These are phyloP conservation scores for Chlorella ohadii DNA, from an alignment of 139 green algal genomes.

Conservation along the genomic window DNA sequence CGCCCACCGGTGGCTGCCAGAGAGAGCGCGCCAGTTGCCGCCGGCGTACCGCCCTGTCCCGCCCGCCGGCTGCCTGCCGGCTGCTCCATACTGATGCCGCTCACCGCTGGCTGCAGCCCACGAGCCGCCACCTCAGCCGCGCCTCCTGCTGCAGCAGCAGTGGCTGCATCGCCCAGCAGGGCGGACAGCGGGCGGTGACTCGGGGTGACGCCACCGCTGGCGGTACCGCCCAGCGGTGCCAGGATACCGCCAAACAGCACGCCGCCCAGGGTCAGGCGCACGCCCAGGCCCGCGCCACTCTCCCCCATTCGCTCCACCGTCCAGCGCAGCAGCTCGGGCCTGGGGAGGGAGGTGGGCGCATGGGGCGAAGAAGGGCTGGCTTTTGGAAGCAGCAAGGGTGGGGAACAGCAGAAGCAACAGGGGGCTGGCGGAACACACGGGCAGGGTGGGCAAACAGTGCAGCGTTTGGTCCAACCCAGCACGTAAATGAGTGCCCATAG, in stretches of 20 bases:
- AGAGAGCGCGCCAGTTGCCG: background rate
- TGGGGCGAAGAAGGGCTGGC: background rate
- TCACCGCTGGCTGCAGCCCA: conserved; percentile 15
- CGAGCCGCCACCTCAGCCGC: background rate
- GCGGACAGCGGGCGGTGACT: background rate
- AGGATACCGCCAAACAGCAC: background rate
- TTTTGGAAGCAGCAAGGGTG: background rate
- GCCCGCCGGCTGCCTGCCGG: background rate
- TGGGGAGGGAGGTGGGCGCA: background rate
- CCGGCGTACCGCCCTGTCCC: background rate
- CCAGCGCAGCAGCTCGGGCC: conserved; percentile 1
- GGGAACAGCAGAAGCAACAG: too few species aligned
- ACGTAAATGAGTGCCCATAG: too few species aligned
- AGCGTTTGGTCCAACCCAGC: too few species aligned
- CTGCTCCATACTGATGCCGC: background rate
- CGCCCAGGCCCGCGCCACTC: background rate
- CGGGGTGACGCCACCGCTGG: background rate
- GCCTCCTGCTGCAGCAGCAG: background rate
- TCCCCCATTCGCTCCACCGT: background rate
- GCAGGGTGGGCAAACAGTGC: background rate
- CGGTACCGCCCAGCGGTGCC: background rate
- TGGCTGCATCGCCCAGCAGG: background rate
- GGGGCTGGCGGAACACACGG: too few species aligned
- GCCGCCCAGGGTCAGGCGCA: background rate
- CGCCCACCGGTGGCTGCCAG: background rate